Evolutionary conservation across 2,329 filamentous ascomycete genomes (phyloP), one percentile per base, ranked within the genome.

Genomic region (Penicillium polonicum): DNA sequence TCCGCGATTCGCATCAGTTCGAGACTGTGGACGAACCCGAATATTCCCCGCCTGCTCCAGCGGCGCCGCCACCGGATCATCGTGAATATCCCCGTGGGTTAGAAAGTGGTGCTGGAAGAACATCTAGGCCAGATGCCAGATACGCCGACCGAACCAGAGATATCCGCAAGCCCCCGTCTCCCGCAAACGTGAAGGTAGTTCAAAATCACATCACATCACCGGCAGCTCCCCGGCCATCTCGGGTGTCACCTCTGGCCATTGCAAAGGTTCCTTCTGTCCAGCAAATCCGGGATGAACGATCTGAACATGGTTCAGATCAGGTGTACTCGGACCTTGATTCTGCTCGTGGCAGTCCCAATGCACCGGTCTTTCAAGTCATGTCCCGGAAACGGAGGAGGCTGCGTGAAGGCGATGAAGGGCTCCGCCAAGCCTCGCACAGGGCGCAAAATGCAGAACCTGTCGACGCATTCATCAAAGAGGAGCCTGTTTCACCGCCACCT

Each of bases 191-290:
- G 60, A 85, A 86, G 52, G 78, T 92, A 57, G 81, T 92, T 66
- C 85, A 86, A 69, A 87, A 86, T 65, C 88, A 92, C 70, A 87
- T 92, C 67, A 84, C 87, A 50, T 87, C 86, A 36, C 88, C 88
- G 42, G 77, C 88, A 69, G 90, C 90, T 51, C 89, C 90, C 27
- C 89, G 90, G 68, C 89, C 90, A 52, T 86, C 87, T 48, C 88
- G 90, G 69, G 85, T 85, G 25, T 84, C 84, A 27, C 82, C 83
- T 46, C 73, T 86, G 60, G 80, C 83, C 56, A 76, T 79, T 44
- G 72, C 80, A 55, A 84, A 83, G 69, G 74, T 78, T 52, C 76
- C 81, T 59, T 72, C 76, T 49, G 68, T 82, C 64, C 85, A 62
- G 81, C 88, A 72, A 78, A 82, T 62, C 70, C 88, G 76, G 78